phyloP scores from a whole-genome alignment of 768 basidiomycete species.

The Peribolospora kevripleyi region DNA sequence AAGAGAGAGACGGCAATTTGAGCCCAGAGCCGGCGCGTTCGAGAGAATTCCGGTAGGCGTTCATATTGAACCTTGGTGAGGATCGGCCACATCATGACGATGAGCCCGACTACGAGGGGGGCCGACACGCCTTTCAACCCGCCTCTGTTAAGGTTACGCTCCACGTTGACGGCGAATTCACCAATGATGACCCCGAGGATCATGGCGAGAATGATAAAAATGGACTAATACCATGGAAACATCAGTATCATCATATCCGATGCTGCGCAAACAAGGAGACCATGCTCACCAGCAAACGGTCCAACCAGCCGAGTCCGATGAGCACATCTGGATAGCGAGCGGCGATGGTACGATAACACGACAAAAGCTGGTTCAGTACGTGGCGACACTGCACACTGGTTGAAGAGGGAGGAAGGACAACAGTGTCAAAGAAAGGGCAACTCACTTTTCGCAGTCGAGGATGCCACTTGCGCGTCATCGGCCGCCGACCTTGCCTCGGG shows the following conservation, averaged over 20 bases:
- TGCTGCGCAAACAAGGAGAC: too few relatives aligned
- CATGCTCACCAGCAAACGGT: conserved; percentile 29
- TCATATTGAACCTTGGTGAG: conserved; percentile 45
- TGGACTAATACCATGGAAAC: conserved; percentile 14
- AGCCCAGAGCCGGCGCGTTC: conserved; percentile 32
- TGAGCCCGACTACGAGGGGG: conserved; percentile 54
- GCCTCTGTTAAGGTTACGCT: conserved; percentile 36
- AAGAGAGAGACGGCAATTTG: conserved; percentile 43
- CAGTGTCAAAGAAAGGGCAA: too few relatives aligned
- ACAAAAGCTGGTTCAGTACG: too few relatives aligned
- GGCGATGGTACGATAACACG: too few relatives aligned
- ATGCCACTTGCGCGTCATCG: too few relatives aligned
- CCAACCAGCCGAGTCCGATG: conserved; percentile 26
- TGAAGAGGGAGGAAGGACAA: too few relatives aligned
- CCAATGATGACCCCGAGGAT: conserved; percentile 52
- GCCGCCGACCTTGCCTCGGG: too few relatives aligned
- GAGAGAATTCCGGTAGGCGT: conserved; percentile 33
- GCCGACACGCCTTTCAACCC: conserved; percentile 47
- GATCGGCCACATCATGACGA: conserved; percentile 74
- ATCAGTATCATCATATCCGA: too few relatives aligned
- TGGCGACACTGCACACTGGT: too few relatives aligned
- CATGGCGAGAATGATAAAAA: conserved; percentile 46
- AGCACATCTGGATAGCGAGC: not conserved
- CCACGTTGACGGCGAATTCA: conserved; percentile 29
- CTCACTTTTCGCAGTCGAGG: too few relatives aligned